These are phyloP conservation scores for Phytophthora tubulina DNA, from an alignment of 352 stramenopile genomes.

Conservation along the genomic window DNA sequence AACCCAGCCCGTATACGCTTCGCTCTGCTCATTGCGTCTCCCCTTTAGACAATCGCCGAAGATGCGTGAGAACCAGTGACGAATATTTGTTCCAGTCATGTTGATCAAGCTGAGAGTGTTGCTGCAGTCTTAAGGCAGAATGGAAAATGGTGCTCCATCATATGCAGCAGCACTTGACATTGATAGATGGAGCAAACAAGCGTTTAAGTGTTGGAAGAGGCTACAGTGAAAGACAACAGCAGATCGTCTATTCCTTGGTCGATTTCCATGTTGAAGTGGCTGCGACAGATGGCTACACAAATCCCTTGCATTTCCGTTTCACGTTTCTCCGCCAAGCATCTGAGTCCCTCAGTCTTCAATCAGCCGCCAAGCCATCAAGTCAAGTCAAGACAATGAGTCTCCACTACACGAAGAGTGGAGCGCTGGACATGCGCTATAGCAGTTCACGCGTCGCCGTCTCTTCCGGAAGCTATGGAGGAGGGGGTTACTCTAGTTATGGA, in stretches of 20 bases:
- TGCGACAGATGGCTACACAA: constrained; percentile 23
- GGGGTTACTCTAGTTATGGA: constrained; percentile 14
- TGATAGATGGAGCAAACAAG: too few relatives aligned
- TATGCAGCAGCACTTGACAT: too few relatives aligned
- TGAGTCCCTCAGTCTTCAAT: constrained; percentile 6
- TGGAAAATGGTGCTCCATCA: constrained; percentile 2
- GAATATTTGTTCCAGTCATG: not conserved
- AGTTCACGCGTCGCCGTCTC: constrained; percentile 28
- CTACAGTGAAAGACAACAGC: not conserved
- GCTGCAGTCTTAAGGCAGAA: not conserved
- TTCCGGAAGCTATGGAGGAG: not conserved
- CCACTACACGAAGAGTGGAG: constrained; percentile 38
- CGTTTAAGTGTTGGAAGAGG: not conserved
- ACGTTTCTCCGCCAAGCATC: constrained; percentile 1
- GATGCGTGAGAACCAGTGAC: constrained; percentile 11
- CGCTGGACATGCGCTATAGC: constrained; percentile 39
- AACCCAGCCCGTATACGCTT: constrained; percentile 4
- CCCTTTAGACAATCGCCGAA: constrained; percentile 23
- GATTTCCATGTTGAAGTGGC: constrained; percentile 22
- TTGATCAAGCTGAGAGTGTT: not conserved
- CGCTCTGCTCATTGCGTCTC: constrained; percentile 5
- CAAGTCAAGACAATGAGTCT: constrained; percentile 13
- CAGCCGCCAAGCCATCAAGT: not conserved
- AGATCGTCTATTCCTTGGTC: not conserved
- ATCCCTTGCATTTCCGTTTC: constrained; percentile 21